Evolutionary conservation across 768 basidiomycete species (phyloP).

Genomic region (Tulasnella sp.): DNA sequence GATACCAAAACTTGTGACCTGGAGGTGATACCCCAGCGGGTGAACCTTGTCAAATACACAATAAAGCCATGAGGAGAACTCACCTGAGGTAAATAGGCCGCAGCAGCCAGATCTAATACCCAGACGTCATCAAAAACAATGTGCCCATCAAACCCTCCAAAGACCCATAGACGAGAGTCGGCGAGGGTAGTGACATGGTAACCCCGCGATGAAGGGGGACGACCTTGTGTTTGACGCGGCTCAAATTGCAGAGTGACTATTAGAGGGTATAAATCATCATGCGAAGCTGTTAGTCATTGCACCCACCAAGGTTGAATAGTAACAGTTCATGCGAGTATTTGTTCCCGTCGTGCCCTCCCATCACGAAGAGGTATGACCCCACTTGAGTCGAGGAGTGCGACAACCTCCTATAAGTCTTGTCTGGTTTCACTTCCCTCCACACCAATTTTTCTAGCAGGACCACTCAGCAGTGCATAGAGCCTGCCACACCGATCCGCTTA

Average conservation of each 20-base stretch:
- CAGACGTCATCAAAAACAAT: conserved; percentile 71
- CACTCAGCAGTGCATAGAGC: not conserved
- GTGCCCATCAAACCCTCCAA: conserved; percentile 58
- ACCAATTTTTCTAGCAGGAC: conserved; percentile 23
- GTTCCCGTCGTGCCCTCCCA: conserved; percentile 76
- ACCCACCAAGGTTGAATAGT: conserved; percentile 73
- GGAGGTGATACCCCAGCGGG: not conserved
- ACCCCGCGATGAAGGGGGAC: conserved; percentile 59
- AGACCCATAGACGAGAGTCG: conserved; percentile 72
- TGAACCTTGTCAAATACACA: not conserved
- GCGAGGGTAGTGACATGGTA: conserved; percentile 75
- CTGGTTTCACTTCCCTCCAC: conserved; percentile 28
- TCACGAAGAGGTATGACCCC: conserved; percentile 80
- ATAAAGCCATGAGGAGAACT: not conserved
- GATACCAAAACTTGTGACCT: conserved; percentile 49
- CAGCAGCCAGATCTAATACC: conserved; percentile 72
- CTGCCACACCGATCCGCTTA: conserved; percentile 29
- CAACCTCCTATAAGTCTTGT: conserved; percentile 44
- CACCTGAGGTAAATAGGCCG: conserved; percentile 83
- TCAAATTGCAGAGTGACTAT: conserved; percentile 80
- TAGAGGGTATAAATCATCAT: not conserved
- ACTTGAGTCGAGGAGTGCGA: conserved; percentile 84
- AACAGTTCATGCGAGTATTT: conserved; percentile 60
- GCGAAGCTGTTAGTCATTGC: not conserved
- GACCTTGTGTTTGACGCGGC: conserved; percentile 51